Evolutionary conservation across 2,329 filamentous ascomycete species (phyloP), one percentile per base, ranked within the genome.

Genomic region (Alternaria arborescens): DNA sequence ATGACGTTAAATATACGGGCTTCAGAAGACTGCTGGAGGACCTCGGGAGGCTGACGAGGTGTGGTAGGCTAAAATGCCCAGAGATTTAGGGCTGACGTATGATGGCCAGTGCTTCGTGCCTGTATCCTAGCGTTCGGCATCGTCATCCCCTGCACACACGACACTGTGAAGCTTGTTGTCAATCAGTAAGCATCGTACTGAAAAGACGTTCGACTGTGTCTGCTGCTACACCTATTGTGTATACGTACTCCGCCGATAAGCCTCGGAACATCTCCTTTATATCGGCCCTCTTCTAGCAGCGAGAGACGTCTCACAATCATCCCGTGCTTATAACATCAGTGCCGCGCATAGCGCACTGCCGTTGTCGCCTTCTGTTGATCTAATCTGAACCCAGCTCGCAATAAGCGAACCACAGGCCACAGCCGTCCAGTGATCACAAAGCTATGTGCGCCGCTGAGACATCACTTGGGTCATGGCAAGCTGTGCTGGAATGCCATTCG

Each of bases 361-460:
- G 24, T 40, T 24, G 54, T 47, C 52, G 50, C 44, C 28, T 52
- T 24, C 30, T 26, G 24, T 36, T 32, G 46, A 58, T 60, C 51
- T 36, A 40, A 55, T 57, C 36, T 51, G 36, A 51, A 26, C 41
- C 51, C 44, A 22, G 48, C 52, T 28, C 36, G 8, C 14, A 28
- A 20, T 40, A n/a, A 41, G 22, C 63, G 58, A 61, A 59, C 57
- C 63, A 61, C 41, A 66, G 41, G 60, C 61, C 54, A 61, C 55
- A 61, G 18, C 44, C 50, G 53, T 55, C 46, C 32, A 26, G 30
- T 48, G 52, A 41, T 44, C 22, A 24, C 34, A 46, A 8, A 59
- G 36, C 56, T 52, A 62, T 60, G 60, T 58, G 53, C 53, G 38
- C 41, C n/a, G 47, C 54, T 63, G 52, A 66, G 61, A 65, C 63